Evolutionary conservation across 2,329 filamentous ascomycete species (phyloP).

Genomic region (Cladophialophora psammophila): DNA sequence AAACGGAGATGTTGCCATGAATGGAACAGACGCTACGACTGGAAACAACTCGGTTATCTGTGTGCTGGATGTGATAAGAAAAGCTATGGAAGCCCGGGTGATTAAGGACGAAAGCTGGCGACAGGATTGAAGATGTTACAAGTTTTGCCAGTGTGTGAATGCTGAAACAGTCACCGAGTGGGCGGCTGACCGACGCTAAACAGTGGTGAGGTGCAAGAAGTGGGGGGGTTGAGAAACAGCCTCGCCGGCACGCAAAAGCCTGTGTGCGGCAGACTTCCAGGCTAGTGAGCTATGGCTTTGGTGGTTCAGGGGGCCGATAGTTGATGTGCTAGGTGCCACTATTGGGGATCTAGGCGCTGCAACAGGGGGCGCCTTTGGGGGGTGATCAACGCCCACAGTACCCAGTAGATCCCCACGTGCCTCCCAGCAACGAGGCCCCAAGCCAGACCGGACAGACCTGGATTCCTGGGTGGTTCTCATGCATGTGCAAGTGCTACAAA

Average conservation of each 20-base stretch:
- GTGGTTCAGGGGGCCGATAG: conserved; percentile 21
- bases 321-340: conserved; percentile 11
- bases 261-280: conserved; percentile 16
- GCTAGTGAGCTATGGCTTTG: background rate
- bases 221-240: conserved; percentile 14
- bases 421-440: background rate
- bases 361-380: conserved; percentile 18
- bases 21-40: conserved; percentile 22
- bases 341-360: conserved; percentile 10
- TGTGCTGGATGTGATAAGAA: conserved; percentile 36
- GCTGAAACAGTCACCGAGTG: conserved; percentile 35
- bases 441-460: background rate
- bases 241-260: background rate
- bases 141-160: conserved; percentile 33
- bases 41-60: conserved; percentile 23
- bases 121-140: conserved; percentile 33
- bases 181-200: conserved; percentile 32
- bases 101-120: conserved; percentile 38
- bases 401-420: conserved; percentile 31
- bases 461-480: conserved; percentile 3
- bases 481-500: conserved; percentile 12
- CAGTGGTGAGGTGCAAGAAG: conserved; percentile 31
- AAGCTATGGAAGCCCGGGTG: conserved; percentile 37
- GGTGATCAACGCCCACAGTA: conserved; percentile 17
- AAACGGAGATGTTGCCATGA: conserved; percentile 36